Conservation (phyloP, 1,284 basidiomycete genomes). For the Trametes polyzona region DNA sequence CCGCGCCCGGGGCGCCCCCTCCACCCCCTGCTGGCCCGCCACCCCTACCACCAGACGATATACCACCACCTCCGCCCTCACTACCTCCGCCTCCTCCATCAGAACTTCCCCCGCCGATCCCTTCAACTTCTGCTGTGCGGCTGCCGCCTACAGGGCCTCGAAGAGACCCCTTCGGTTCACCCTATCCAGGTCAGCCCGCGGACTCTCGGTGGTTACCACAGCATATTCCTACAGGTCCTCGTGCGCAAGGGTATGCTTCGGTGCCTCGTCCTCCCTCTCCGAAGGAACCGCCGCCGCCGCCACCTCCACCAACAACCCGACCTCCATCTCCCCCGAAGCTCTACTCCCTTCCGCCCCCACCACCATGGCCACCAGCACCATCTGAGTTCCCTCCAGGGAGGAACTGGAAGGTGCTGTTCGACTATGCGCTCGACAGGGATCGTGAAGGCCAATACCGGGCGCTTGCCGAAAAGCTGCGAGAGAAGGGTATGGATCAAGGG, state of each 20-base stretch:
- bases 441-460: conserved; percentile 46
- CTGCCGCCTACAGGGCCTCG: conserved; percentile 31
- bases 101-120: conserved; percentile 18
- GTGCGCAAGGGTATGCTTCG: conserved; percentile 1
- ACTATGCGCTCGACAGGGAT: conserved; percentile 57
- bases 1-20: conserved; percentile 29
- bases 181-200: conserved; percentile 14
- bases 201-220: conserved; percentile 7
- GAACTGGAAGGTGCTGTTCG: conserved; percentile 65
- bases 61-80: conserved; percentile 21
- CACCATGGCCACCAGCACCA: conserved; percentile 50
- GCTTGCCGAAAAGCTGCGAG: conserved; percentile 57
- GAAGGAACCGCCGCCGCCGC: conserved; percentile 23
- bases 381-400: conserved; percentile 50
- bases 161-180: conserved; percentile 2
- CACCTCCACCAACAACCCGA: conserved; percentile 32
- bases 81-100: conserved; percentile 27
- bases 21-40: conserved; percentile 25
- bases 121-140: conserved; percentile 17
- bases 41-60: conserved; percentile 17
- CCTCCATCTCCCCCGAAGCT: conserved; percentile 30
- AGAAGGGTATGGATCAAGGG: conserved; percentile 38
- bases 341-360: conserved; percentile 44
- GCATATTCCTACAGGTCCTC: conserved; percentile 17
- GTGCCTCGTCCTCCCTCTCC: conserved; percentile 18